Evolutionary conservation across 2,329 filamentous ascomycete genomes (phyloP).

Genomic region (Zymoseptoria tritici): DNA sequence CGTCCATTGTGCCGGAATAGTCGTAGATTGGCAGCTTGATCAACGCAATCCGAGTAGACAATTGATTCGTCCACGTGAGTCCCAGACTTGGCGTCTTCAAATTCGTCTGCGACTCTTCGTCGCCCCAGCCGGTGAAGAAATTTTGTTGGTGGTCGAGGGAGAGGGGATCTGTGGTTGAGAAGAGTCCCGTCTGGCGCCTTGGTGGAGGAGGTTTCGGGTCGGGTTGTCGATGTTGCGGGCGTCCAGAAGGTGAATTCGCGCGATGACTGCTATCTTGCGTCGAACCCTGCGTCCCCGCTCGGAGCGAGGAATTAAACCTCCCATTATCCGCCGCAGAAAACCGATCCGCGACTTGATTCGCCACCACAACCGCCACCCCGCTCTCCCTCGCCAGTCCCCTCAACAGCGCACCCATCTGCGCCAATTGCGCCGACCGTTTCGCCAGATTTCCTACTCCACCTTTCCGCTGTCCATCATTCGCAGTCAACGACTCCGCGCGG

Average conservation of each 20-base stretch:
- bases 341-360: slow-evolving; percentile 91
- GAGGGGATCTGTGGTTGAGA: slow-evolving; percentile 49
- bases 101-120: slow-evolving; percentile 40
- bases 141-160: slow-evolving; percentile 82
- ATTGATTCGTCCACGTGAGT: slow-evolving; percentile 84
- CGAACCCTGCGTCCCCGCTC: slow-evolving; percentile 13
- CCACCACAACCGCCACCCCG: slow-evolving; percentile 76
- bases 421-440: slow-evolving; percentile 66
- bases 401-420: slow-evolving; percentile 67
- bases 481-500: slow-evolving; percentile 72
- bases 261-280: slow-evolving; percentile 15
- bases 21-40: slow-evolving; percentile 58
- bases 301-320: background rate
- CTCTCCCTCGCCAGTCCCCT: slow-evolving; percentile 67
- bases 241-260: background rate
- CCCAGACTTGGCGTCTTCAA: slow-evolving; percentile 82
- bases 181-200: slow-evolving; percentile 24
- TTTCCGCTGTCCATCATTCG: slow-evolving; percentile 18
- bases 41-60: slow-evolving; percentile 73
- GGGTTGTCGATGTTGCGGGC: background rate
- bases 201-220: background rate
- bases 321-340: slow-evolving; percentile 42
- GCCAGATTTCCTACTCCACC: slow-evolving; percentile 48
- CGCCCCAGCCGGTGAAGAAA: slow-evolving; percentile 94
- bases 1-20: background rate